Evolutionary conservation across 2,329 filamentous ascomycete genomes (phyloP).

Genomic region (Xylogone sp.): DNA sequence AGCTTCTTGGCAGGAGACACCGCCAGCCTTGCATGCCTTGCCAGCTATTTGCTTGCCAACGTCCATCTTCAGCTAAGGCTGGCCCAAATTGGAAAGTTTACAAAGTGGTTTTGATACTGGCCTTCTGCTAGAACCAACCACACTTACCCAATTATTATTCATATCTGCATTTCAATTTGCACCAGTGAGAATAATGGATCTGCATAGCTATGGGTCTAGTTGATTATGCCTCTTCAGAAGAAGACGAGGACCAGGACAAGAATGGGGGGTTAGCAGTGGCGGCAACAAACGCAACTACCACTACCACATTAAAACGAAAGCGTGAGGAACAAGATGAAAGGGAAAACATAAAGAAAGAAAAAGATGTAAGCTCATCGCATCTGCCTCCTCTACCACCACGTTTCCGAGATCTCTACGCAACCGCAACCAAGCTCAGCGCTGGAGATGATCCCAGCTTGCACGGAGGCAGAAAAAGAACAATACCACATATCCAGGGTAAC

Average conservation of each 20-base stretch:
- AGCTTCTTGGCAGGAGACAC: no score
- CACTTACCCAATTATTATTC: no score
- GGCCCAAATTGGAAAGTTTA: no score
- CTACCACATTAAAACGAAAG: background rate
- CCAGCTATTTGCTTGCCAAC: no score
- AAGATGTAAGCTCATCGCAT: conserved; percentile 1
- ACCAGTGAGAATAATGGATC: background rate
- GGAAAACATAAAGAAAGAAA: background rate
- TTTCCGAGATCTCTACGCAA: conserved; percentile 89
- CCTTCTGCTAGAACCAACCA: no score
- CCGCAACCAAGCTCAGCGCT: conserved; percentile 71
- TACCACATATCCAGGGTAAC: conserved; percentile 80
- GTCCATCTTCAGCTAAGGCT: no score
- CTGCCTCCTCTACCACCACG: conserved; percentile 72
- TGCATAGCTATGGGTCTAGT: conserved; percentile 53
- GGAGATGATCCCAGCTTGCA: conserved; percentile 82
- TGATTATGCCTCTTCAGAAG: conserved; percentile 57
- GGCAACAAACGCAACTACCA: background rate
- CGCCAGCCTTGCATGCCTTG: no score
- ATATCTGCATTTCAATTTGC: background rate
- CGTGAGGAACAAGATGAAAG: background rate
- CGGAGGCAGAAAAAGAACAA: conserved; percentile 75
- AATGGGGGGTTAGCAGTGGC: background rate
- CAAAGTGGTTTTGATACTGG: no score
- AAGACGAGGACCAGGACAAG: conserved; percentile 23